Conservation (phyloP, 1,139 yeast species). For the Wickerhamomyces sp. region DNA sequence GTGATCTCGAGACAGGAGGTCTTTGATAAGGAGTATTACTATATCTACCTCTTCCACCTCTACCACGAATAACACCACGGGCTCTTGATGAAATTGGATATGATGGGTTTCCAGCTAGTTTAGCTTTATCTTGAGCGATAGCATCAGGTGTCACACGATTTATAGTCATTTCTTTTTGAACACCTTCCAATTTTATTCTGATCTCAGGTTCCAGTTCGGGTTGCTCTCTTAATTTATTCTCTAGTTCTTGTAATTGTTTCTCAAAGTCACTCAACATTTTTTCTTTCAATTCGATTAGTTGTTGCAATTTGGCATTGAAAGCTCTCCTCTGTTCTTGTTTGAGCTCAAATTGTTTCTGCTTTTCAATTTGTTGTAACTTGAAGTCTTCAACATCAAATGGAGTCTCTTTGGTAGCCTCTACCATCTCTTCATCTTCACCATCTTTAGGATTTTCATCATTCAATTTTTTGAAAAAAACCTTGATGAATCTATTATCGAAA, state of each 20-base stretch:
- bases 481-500: conserved; percentile 45
- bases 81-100: conserved; percentile 20
- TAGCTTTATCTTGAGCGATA: conserved; percentile 18
- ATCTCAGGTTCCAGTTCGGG: conserved; percentile 24
- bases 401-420: conserved; percentile 8
- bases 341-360: conserved; percentile 38
- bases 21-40: conserved; percentile 15
- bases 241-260: conserved; percentile 27
- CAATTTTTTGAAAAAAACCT: conserved; percentile 35
- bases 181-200: conserved; percentile 20
- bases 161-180: conserved; percentile 13
- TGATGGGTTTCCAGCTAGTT: conserved; percentile 21
- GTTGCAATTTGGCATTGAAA: conserved; percentile 29
- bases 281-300: conserved; percentile 31
- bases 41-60: conserved; percentile 12
- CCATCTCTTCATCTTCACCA: conserved; percentile 4
- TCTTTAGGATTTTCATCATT: conserved; percentile 8
- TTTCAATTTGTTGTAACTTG: conserved; percentile 31
- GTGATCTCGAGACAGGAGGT: conserved; percentile 5
- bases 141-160: conserved; percentile 21
- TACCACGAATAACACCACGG: conserved; percentile 12
- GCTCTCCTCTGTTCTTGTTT: conserved; percentile 31
- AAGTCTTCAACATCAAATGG: conserved; percentile 34
- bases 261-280: conserved; percentile 28
- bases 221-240: conserved; percentile 15